Evolutionary conservation across 2,329 filamentous ascomycete species (phyloP), one percentile per base, ranked within the genome.

Genomic region (Alternaria infectoria): DNA sequence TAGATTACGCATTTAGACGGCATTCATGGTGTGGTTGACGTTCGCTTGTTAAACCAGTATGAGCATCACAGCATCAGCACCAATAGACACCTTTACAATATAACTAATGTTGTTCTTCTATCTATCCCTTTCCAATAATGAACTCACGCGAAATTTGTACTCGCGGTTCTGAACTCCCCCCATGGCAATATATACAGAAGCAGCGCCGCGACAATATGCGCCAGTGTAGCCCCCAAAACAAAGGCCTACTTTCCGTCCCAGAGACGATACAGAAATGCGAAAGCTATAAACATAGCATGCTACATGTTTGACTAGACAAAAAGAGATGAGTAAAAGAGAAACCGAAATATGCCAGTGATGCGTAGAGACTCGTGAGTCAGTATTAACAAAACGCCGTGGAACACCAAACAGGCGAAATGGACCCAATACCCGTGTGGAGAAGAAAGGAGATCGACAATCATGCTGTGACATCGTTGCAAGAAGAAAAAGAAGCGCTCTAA

Each of bases 311-410:
- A 61, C 57, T 62, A 45, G n/a, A 40, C 36, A 50, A 61, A 30
- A 54, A 51, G 62, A 59, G 54, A 47, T 44, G 46, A 52, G 49
- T 62, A 55, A 54, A 54, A 32, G 45, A 54, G 45, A 25, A 54
- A 54, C 54, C 51, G 54, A 59, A 61, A 61, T 66, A 64, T 57
- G 57, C 63, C 55, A 61, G 60, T 64, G 44, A 60, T 60, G 57
- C 57, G 57, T 60, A 54, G 25, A 57, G 50, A 62, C 60, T 62
- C 60, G 60, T 59, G 11, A 59, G 54, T 54, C 50, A 25, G 9
- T 50, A 44, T 43, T 28, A 30, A 28, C 43, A 57, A 59, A 62
- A 54, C 59, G 52, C 57, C 61, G 40, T 50, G 26, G 19, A 61
- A 62, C 59, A 60, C 62, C 62, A 54, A 32, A 62, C 49, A 46